These are phyloP conservation scores for Kodamaea fungicola DNA, from an alignment of 1,139 yeast genomes.

Conservation along the genomic window DNA sequence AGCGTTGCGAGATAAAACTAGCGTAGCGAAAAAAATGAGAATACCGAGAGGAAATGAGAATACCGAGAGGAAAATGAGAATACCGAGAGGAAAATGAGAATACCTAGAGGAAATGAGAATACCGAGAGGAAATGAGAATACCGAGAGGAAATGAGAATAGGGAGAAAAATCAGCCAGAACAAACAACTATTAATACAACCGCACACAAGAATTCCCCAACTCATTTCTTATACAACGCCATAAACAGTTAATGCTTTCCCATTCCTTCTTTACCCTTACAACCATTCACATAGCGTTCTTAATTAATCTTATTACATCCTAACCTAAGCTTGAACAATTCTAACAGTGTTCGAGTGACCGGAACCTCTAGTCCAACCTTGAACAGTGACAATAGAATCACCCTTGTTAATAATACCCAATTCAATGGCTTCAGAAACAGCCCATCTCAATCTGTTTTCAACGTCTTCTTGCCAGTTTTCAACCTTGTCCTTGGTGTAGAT, in stretches of 20 bases:
- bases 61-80: too few species aligned
- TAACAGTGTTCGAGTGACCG: constrained; percentile 98
- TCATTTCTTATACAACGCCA: too few species aligned
- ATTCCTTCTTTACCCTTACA: background rate
- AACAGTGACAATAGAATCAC: constrained; percentile 89
- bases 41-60: too few species aligned
- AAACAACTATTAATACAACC: too few species aligned
- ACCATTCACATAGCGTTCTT: background rate
- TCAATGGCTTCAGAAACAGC: constrained; percentile 89
- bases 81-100: too few species aligned
- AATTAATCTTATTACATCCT: constrained; percentile 1
- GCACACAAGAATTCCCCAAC: background rate
- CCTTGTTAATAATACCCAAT: constrained; percentile 80
- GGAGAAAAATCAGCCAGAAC: too few species aligned
- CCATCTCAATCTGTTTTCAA: constrained; percentile 90
- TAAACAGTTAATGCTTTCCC: too few species aligned
- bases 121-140: too few species aligned
- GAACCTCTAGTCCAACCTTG: constrained; percentile 99
- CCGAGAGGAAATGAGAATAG: too few species aligned
- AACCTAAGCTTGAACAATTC: constrained; percentile 54
- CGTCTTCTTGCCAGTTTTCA: constrained; percentile 94
- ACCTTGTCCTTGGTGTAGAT: constrained; percentile 66
- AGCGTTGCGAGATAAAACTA: background rate
- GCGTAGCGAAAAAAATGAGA: too few species aligned
- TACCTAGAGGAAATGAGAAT: too few species aligned